Percentiles rank a stretch among this genome's conserved stretches.
Conservation (phyloP, 208 protist genomes). For the Trypanosoma scelopori region DNA sequence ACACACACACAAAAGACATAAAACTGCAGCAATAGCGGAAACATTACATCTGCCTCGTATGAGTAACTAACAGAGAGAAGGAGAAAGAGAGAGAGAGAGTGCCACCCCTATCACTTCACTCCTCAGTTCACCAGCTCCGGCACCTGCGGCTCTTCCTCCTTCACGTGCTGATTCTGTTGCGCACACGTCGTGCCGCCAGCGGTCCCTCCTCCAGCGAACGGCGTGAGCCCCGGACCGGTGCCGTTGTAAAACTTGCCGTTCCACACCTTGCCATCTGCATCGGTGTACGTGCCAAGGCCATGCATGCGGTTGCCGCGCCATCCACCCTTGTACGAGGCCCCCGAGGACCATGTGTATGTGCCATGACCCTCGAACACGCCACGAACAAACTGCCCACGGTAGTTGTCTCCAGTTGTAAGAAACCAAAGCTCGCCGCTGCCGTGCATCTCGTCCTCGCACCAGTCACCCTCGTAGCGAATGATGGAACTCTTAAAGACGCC, state of each 20-base stretch:
- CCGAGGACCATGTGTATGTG: slow-evolving; percentile 66
- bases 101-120: too few relatives aligned
- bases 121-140: not conserved
- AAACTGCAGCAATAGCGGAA: too few relatives aligned
- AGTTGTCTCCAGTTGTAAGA: slow-evolving; percentile 46
- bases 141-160: not conserved
- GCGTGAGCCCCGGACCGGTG: slow-evolving; percentile 63
- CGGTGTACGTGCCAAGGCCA: slow-evolving; percentile 81
- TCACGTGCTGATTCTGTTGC: not conserved
- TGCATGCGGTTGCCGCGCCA: slow-evolving; percentile 88
- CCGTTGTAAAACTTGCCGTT: slow-evolving; percentile 83
- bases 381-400: slow-evolving; percentile 59
- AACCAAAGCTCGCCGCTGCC: slow-evolving; percentile 68
- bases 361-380: slow-evolving; percentile 77
- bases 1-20: too few relatives aligned
- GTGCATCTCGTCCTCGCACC: slow-evolving; percentile 85
- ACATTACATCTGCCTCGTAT: too few relatives aligned
- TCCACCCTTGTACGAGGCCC: slow-evolving; percentile 65
- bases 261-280: slow-evolving; percentile 71
- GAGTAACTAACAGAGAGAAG: too few relatives aligned
- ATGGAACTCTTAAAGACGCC: slow-evolving; percentile 68
- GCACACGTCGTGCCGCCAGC: not conserved
- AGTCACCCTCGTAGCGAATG: slow-evolving; percentile 81
- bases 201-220: slow-evolving; percentile 15
- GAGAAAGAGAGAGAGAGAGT: too few relatives aligned